Evolutionary conservation across 108 stramenopile species (phyloP).

Genomic region (Fistulifera pelliculosa): DNA sequence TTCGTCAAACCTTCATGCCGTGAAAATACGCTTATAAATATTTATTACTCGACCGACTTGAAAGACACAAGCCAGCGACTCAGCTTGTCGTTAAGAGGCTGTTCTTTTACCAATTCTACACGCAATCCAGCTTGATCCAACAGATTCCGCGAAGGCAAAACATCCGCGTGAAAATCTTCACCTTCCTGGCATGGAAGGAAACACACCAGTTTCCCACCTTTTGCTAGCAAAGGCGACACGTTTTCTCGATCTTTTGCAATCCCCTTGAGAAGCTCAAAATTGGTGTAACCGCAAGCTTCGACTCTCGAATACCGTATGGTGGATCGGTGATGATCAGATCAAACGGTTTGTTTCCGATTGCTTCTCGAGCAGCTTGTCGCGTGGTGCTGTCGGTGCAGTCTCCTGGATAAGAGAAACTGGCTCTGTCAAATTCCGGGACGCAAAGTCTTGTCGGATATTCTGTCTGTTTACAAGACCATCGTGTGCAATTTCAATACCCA

Average conservation of each 20-base stretch:
- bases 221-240: conserved; percentile 36
- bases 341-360: conserved; percentile 40
- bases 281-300: conserved; percentile 23
- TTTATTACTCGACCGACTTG: conserved; percentile 18
- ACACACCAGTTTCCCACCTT: conserved; percentile 50
- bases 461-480: conserved; percentile 57
- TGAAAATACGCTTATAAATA: no score
- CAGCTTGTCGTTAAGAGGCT: conserved; percentile 49
- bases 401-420: conserved; percentile 57
- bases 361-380: conserved; percentile 19
- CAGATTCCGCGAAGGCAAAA: conserved; percentile 28
- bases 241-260: conserved; percentile 38
- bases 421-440: conserved; percentile 33
- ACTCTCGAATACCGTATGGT: conserved; percentile 72
- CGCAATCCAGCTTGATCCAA: conserved; percentile 37
- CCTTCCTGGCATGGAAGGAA: conserved; percentile 51
- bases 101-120: conserved; percentile 37
- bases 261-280: conserved; percentile 39
- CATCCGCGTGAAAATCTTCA: conserved; percentile 17
- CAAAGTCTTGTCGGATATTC: conserved; percentile 64
- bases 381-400: conserved; percentile 38
- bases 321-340: conserved; percentile 75
- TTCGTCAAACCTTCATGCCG: no score
- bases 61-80: conserved; percentile 69
- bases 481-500: conserved; percentile 79